Percentiles rank a stretch among this genome's conserved stretches.
Evolutionary conservation across 2,329 filamentous ascomycete species (phyloP).

Genomic region (Pleomassaria siparia): DNA sequence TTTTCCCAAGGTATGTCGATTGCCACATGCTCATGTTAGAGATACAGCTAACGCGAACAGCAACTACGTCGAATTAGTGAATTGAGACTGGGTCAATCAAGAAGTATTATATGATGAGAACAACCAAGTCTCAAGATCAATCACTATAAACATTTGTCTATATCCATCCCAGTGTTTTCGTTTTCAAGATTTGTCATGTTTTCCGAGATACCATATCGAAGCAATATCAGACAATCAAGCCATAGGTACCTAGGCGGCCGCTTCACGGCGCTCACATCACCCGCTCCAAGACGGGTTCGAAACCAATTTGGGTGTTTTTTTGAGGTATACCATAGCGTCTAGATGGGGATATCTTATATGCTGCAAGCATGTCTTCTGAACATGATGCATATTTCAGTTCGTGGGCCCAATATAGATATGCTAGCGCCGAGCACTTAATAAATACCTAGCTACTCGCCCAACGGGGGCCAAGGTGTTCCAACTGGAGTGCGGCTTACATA

Average conservation of each 20-base stretch:
- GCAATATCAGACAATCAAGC: background rate
- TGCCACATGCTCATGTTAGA: background rate
- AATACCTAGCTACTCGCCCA: too few species aligned
- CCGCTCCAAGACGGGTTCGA: background rate
- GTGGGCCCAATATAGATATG: too few species aligned
- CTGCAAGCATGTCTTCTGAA: too few species aligned
- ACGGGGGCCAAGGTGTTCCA: too few species aligned
- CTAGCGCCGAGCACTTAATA: too few species aligned
- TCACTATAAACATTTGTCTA: too few species aligned
- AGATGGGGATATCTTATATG: background rate
- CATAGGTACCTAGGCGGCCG: background rate
- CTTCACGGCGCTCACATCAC: background rate
- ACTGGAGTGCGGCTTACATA: too few species aligned
- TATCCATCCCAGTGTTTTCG: background rate
- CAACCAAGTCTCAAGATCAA: too few species aligned
- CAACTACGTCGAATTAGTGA: slow-evolving; percentile 42
- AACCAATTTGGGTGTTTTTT: background rate
- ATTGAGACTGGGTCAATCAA: background rate
- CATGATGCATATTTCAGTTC: too few species aligned
- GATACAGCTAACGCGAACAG: slow-evolving; percentile 18
- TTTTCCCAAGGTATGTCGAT: slow-evolving; percentile 75
- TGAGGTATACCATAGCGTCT: slow-evolving; percentile 13
- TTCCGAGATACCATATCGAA: background rate
- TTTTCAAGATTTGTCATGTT: background rate
- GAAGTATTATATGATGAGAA: too few species aligned